Percentiles rank a stretch among this genome's conserved stretches.
Conservation (phyloP, 805 yeast genomes). For the Myxozyma sirexii region DNA sequence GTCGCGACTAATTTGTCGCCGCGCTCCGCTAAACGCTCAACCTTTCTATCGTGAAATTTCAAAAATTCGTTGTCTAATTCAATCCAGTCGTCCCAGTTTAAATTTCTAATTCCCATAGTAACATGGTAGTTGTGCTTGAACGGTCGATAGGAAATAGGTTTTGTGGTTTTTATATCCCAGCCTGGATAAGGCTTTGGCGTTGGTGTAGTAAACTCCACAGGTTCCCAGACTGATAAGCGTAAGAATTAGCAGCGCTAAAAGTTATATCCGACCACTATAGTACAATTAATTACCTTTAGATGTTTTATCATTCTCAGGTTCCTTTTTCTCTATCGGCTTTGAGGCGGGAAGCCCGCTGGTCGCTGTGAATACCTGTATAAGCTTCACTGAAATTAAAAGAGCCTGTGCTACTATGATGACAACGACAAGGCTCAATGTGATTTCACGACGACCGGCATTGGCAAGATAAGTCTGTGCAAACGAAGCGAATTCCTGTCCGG, state of each 20-base stretch:
- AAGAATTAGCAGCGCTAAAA: background rate
- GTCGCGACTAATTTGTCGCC: constrained; percentile 50
- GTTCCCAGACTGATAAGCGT: constrained; percentile 47
- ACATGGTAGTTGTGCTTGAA: constrained; percentile 65
- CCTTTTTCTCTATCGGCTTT: background rate
- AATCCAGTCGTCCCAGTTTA: constrained; percentile 67
- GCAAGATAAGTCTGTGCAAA: background rate
- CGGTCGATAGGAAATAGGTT: constrained; percentile 66
- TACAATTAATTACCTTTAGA: no score
- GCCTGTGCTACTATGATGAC: constrained; percentile 14
- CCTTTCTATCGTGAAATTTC: constrained; percentile 56
- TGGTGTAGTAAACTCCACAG: constrained; percentile 57
- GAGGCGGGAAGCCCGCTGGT: background rate
- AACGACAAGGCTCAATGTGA: background rate
- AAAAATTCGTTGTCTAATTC: constrained; percentile 69
- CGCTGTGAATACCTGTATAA: constrained; percentile 3
- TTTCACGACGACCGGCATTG: constrained; percentile 11
- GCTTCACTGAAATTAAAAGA: constrained; percentile 9
- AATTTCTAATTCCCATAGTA: constrained; percentile 68
- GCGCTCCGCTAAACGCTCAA: constrained; percentile 51
- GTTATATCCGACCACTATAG: no score
- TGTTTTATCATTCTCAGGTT: background rate
- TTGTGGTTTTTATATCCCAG: constrained; percentile 56
- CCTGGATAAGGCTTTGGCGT: constrained; percentile 50
- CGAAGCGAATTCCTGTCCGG: background rate